Percentiles rank a stretch among this genome's conserved stretches.
Evolutionary conservation across 169 alveolate species (phyloP).

Genomic region (Babesia sp.): DNA sequence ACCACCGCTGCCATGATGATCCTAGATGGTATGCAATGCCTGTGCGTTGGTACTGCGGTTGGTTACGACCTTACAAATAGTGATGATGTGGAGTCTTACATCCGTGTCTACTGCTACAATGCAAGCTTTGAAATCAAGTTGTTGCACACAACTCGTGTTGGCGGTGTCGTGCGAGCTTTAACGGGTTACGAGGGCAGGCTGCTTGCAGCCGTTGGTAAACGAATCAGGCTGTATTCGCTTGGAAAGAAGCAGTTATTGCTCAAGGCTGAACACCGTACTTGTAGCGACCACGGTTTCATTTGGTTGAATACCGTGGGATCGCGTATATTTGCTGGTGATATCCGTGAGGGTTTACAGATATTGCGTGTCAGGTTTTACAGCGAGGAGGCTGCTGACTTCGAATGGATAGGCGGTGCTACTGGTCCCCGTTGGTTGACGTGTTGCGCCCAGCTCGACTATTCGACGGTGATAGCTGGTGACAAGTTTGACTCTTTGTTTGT

Average conservation of each 20-base stretch:
- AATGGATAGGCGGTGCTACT: slow-evolving; percentile 87
- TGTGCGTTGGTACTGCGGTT: slow-evolving; percentile 91
- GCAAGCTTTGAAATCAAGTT: slow-evolving; percentile 73
- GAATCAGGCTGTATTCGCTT: slow-evolving; percentile 92
- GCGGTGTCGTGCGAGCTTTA: slow-evolving; percentile 90
- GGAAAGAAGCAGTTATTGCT: slow-evolving; percentile 95
- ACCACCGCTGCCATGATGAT: slow-evolving; percentile 85
- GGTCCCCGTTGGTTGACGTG: slow-evolving; percentile 94
- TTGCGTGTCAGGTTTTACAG: slow-evolving; percentile 80
- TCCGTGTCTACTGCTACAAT: slow-evolving; percentile 74
- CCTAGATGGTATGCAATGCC: slow-evolving; percentile 84
- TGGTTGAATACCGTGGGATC: slow-evolving; percentile 83
- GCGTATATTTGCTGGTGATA: slow-evolving; percentile 93
- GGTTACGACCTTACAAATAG: slow-evolving; percentile 40
- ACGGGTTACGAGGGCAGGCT: slow-evolving; percentile 90
- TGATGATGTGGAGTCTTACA: slow-evolving; percentile 47
- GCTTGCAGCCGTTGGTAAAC: slow-evolving; percentile 91
- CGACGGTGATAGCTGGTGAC: slow-evolving; percentile 86
- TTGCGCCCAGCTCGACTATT: slow-evolving; percentile 92
- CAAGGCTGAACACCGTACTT: slow-evolving; percentile 91
- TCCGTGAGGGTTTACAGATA: slow-evolving; percentile 90
- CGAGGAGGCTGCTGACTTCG: slow-evolving; percentile 70
- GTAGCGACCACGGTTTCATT: slow-evolving; percentile 68
- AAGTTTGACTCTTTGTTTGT: slow-evolving; percentile 70
- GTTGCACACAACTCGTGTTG: slow-evolving; percentile 87